Evolutionary conservation across 2,329 filamentous ascomycete genomes (phyloP), one percentile per base, ranked within the genome.

Genomic region (Aschersonia sp.): DNA sequence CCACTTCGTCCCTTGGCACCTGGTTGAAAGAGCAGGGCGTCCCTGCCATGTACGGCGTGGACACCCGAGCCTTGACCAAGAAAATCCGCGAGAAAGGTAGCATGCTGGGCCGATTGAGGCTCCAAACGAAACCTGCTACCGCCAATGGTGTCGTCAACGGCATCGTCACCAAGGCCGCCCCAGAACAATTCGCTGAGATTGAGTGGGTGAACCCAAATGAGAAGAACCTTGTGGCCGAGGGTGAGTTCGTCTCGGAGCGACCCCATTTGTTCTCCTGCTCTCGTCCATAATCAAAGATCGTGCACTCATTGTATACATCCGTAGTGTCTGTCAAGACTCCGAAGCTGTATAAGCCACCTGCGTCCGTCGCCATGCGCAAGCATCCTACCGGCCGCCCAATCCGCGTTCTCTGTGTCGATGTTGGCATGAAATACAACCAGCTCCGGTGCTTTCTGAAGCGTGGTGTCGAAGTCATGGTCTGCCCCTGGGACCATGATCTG

Each of bases 391-490:
- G 90, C 52, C 85, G 89, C 57, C 76, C 83, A 45, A 76, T 97
- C 50, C 86, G 89, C 61, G 82, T 98, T 52, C 73, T 97, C 46
- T 95, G 88, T 63, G 78, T 98, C 56, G 92, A 98, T 69, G 90
- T 98, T 56, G 92, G 92, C 64, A 82, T 97, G 73, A 98, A 98
- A 70, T 96, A 87, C 71, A 98, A 97, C 70, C 92, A 98, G 70
- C 76, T 98, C 57, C 79, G 92, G 56, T 98, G 92, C 70, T 81
- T 98, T 58, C 74, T 98, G 50, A 83, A 81, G 58, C 81, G 92
- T 56, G 92, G 92, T 48, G 85, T 97, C 48, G 92, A 98, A 64
- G 89, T 97, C 45, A 70, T 95, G 54, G 87, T 96, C 49, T 89
- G 92, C 53, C 92, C 92, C 8, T 98, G 90, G 89, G 82, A 98